These are phyloP conservation scores for Neurospora sp. DNA, from an alignment of 495 filamentous ascomycete species.

Conservation along the genomic window DNA sequence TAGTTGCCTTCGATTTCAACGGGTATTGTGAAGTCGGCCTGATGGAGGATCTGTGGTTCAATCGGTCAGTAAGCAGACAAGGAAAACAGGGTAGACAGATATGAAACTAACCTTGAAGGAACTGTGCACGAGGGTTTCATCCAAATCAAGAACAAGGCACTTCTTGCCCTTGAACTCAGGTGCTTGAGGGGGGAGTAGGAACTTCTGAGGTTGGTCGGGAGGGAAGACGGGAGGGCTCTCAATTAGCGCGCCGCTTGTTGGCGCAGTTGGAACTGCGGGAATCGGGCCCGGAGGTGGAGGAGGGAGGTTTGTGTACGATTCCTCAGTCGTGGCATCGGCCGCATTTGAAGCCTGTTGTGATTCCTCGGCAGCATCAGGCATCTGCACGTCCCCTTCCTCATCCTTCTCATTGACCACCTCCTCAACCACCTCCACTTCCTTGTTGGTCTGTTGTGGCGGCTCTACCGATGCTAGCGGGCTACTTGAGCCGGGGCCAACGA, in stretches of 20 bases:
- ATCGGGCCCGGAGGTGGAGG: slow-evolving; percentile 50
- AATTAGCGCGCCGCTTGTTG: slow-evolving; percentile 11
- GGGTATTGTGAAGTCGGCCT: slow-evolving; percentile 98
- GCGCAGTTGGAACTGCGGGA: slow-evolving; percentile 21
- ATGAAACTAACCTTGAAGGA: slow-evolving; percentile 78
- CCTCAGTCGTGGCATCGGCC: slow-evolving; percentile 14
- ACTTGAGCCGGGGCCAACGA: slow-evolving; percentile 24
- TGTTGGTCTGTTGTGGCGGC: slow-evolving; percentile 19
- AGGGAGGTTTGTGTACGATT: slow-evolving; percentile 38
- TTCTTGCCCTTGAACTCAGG: slow-evolving; percentile 77
- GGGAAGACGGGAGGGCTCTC: slow-evolving; percentile 21
- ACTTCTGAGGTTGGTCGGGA: slow-evolving; percentile 46
- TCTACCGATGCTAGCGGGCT: slow-evolving; percentile 37
- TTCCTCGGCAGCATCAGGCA: slow-evolving; percentile 42
- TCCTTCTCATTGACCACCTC: slow-evolving; percentile 25
- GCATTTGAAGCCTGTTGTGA: slow-evolving; percentile 9
- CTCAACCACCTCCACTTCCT: slow-evolving; percentile 17
- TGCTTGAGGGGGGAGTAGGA: slow-evolving; percentile 66
- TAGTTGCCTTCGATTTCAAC: slow-evolving; percentile 99
- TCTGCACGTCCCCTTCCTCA: slow-evolving; percentile 51
- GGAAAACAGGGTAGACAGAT: background rate
- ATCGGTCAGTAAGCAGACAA: slow-evolving; percentile 9
- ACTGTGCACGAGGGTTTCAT: slow-evolving; percentile 98
- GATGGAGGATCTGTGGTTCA: slow-evolving; percentile 70
- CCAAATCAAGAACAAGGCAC: slow-evolving; percentile 89